Evolutionary conservation across 1,139 yeast species (phyloP), one percentile per base, ranked within the genome.

Genomic region (Kurtzmaniella quercitrusa): DNA sequence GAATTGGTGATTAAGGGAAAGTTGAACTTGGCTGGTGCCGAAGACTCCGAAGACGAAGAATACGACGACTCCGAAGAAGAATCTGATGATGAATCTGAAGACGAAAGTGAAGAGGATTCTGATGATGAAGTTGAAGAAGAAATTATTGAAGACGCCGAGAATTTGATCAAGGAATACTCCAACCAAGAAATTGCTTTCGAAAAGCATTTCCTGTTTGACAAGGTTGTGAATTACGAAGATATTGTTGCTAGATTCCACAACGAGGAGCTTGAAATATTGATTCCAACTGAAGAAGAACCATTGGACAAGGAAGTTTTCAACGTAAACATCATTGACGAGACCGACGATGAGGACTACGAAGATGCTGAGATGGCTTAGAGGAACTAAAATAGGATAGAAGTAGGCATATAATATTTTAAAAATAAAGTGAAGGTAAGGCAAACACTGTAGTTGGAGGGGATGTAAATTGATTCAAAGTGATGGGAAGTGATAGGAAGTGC

Each of bases 141-240:
- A 55, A 54, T 73, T 38, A 57, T 59, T 50, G 77, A 73, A 56
- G 78, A 73, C 44, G 68, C 75, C 14, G 59, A 63, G 50, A 53
- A 60, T 36, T 62, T 72, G 42, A 71, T 70, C 48, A 59, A 63
- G 50, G 75, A 71, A 42, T 72, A 61, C 56, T 55, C 62, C 44
- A 66, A 70, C 47, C 66, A 68, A 46, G 76, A 70, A 57, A 65
- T 73, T 48, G 62, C 59, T 46, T 73, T 73, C 48, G 77, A 72
- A 55, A 73, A 73, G 58, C 71, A 68, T 48, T 71, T 71, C 56
- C 67, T 66, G 49, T 73, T 73, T 52, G 76, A 69, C 47, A 70
- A 71, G 56, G 46, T 63, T 39, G 62, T 73, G 51, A 68, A 68
- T 48, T 66, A 61, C 43, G 63, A 67, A 40, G 62, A 68, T 52